These are phyloP conservation scores for Metschnikowia gelsemii DNA, from an alignment of 805 yeast species.

Conservation along the genomic window DNA sequence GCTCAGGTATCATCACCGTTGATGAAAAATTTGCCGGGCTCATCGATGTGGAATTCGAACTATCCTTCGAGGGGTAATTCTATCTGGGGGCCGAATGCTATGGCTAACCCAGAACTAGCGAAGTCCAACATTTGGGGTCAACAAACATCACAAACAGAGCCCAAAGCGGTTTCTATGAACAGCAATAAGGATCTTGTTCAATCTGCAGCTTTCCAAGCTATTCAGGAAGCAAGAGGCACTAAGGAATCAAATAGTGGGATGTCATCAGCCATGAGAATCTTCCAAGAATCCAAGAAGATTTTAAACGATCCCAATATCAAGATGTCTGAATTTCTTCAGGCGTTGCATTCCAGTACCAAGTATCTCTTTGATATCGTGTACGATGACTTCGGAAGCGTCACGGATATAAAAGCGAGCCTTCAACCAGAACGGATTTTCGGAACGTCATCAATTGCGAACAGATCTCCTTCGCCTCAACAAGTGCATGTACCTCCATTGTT, in stretches of 20 bases:
- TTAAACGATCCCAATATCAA: conserved; percentile 29
- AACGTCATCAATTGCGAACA: conserved; percentile 1
- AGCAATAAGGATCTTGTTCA: conserved; percentile 7
- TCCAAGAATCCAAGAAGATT: conserved; percentile 31
- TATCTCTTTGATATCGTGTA: conserved; percentile 43
- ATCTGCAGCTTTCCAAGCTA: conserved; percentile 41
- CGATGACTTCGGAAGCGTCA: conserved; percentile 48
- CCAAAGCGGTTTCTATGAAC: neutral
- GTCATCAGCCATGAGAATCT: conserved; percentile 35
- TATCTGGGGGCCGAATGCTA: conserved; percentile 8
- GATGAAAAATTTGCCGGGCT: conserved; percentile 8
- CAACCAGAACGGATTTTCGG: conserved; percentile 10
- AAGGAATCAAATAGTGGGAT: conserved; percentile 39
- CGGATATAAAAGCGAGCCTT: conserved; percentile 32
- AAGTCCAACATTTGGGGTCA: conserved; percentile 7
- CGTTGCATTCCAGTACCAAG: conserved; percentile 15
- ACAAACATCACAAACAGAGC: conserved; percentile 3
- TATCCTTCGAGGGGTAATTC: conserved; percentile 8
- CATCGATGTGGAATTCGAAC: conserved; percentile 10
- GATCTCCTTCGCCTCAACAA: conserved; percentile 12
- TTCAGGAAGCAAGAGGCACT: conserved; percentile 33
- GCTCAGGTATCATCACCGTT: conserved; percentile 5
- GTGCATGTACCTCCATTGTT: conserved; percentile 5
- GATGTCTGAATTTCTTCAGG: conserved; percentile 32
- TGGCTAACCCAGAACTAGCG: neutral